Percentiles rank a stretch among this genome's conserved stretches.
phyloP scores from a whole-genome alignment of 2,329 filamentous ascomycete genomes.

The Conoideocrella luteorostrata region DNA sequence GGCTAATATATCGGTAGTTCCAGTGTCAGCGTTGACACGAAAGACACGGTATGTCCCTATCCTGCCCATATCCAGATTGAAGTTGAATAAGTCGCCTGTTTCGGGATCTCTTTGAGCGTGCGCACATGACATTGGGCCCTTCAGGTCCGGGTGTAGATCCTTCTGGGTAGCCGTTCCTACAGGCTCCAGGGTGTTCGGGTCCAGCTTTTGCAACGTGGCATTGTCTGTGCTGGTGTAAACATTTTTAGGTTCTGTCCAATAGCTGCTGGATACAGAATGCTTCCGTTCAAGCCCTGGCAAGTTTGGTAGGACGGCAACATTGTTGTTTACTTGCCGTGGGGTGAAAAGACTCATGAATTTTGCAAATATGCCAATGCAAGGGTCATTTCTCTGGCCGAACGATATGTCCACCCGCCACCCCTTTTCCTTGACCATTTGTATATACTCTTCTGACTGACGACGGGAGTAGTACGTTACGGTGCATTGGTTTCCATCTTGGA shows the following conservation, averaged over 20 bases:
- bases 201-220: constrained; percentile 56
- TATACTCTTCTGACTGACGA: constrained; percentile 56
- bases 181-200: constrained; percentile 67
- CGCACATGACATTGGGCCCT: constrained; percentile 60
- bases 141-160: constrained; percentile 60
- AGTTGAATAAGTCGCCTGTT: constrained; percentile 75
- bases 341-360: constrained; percentile 62
- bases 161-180: constrained; percentile 55
- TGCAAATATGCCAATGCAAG: constrained; percentile 65
- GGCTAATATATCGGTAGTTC: constrained; percentile 64
- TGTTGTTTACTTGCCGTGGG: constrained; percentile 40
- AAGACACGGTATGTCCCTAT: constrained; percentile 63
- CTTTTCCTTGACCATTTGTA: constrained; percentile 52
- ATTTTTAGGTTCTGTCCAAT: constrained; percentile 24
- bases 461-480: constrained; percentile 65
- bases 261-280: constrained; percentile 16
- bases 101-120: constrained; percentile 66
- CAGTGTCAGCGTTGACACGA: constrained; percentile 53
- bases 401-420: constrained; percentile 52
- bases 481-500: constrained; percentile 18
- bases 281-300: constrained; percentile 47
- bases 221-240: constrained; percentile 28
- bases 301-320: constrained; percentile 60
- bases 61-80: constrained; percentile 62
- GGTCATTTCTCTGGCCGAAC: constrained; percentile 68